Evolutionary conservation across 345 rosid species (phyloP).

Genomic region (Nasturtium officinale): DNA sequence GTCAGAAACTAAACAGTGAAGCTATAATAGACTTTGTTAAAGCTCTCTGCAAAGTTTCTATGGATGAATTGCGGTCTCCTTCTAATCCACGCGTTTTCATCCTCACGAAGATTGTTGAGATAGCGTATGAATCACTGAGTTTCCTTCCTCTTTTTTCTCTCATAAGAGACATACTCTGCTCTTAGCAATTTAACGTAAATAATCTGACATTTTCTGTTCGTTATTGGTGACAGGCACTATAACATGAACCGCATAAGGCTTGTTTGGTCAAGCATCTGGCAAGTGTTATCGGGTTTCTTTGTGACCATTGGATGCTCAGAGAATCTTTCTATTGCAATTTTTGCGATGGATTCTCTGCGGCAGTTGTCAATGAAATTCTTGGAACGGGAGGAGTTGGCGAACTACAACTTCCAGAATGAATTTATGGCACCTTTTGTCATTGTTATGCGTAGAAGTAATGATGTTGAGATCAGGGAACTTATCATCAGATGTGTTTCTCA

Average conservation of each 20-base stretch:
- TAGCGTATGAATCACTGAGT: conserved; percentile 66
- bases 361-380: conserved; percentile 95
- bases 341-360: conserved; percentile 97
- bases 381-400: conserved; percentile 95
- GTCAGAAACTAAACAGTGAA: conserved; percentile 97
- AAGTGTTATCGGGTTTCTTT: conserved; percentile 91
- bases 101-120: conserved; percentile 98
- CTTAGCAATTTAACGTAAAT: conserved; percentile 12
- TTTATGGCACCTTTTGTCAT: conserved; percentile 99
- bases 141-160: conserved; percentile 23
- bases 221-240: conserved; percentile 72
- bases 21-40: conserved; percentile 93
- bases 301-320: conserved; percentile 96
- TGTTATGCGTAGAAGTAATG: conserved; percentile 98
- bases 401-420: conserved; percentile 97
- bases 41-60: conserved; percentile 98
- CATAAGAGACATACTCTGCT: conserved; percentile 36
- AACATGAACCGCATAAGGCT: conserved; percentile 99
- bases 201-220: conserved; percentile 24
- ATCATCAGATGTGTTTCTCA: conserved; percentile 98
- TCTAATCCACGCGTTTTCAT: conserved; percentile 97
- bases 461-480: conserved; percentile 96
- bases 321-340: conserved; percentile 94
- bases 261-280: conserved; percentile 99
- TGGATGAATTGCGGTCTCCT: conserved; percentile 92